Conservation (phyloP, 371 early-diverging fungal genomes). For the Chytridium lagenaria region DNA sequence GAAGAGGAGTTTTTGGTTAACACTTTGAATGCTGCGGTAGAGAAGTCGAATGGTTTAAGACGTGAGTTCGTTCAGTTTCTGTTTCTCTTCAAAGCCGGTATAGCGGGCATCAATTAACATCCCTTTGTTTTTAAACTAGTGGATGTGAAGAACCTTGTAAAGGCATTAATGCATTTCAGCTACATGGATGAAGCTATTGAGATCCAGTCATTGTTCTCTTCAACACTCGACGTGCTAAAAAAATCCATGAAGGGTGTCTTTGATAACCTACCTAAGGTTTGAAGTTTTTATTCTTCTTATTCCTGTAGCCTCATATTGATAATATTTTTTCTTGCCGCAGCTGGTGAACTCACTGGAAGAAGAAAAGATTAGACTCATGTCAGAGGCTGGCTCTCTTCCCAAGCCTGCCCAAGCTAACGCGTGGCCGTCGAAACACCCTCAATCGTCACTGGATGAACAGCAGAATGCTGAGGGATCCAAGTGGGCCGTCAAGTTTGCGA, state of each 20-base stretch:
- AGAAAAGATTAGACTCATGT: constrained; percentile 33
- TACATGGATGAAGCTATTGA: constrained; percentile 26
- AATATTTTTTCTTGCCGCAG: constrained; percentile 20
- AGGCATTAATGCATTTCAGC: constrained; percentile 27
- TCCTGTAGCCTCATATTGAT: background rate
- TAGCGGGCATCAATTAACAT: too few relatives aligned
- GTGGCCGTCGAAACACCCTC: constrained; percentile 9
- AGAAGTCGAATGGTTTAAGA: constrained; percentile 33
- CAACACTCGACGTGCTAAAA: constrained; percentile 23
- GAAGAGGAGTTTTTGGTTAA: constrained; percentile 85
- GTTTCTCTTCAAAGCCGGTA: background rate
- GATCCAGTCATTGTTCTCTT: constrained; percentile 31
- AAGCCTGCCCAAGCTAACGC: constrained; percentile 1
- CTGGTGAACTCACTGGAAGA: constrained; percentile 37
- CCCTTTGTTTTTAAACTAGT: background rate
- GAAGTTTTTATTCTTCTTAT: background rate
- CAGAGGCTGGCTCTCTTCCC: constrained; percentile 11
- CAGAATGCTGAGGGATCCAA: background rate
- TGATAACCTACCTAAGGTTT: background rate
- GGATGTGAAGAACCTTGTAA: constrained; percentile 34
- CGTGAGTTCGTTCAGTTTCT: constrained; percentile 18
- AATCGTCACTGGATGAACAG: background rate
- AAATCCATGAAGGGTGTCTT: constrained; percentile 31
- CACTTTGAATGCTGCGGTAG: constrained; percentile 34
- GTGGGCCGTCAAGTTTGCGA: constrained; percentile 18